Conservation (phyloP, 441 rosid species). For the Jatropha podagrica region DNA sequence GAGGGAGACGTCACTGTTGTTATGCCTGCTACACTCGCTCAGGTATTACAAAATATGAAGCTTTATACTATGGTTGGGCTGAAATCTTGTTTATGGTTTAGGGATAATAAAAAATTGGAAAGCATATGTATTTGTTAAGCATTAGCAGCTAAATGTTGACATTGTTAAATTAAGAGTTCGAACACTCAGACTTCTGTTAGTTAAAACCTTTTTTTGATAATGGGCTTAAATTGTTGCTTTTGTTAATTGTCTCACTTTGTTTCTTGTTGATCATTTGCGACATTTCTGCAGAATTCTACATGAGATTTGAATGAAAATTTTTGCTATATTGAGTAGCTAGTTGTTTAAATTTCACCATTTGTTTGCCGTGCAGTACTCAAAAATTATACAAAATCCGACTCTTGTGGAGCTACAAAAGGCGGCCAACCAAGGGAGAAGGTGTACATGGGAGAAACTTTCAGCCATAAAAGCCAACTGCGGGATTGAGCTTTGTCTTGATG, state of each 20-base stretch:
- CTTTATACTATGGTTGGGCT: not conserved
- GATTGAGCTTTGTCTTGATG: slow-evolving; percentile 94
- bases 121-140: not conserved
- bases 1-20: slow-evolving; percentile 97
- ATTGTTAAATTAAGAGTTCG: not conserved
- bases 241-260: not conserved
- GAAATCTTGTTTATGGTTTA: not conserved
- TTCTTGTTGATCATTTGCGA: not conserved
- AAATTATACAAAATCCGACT: slow-evolving; percentile 84
- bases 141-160: not conserved
- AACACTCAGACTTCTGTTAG: not conserved
- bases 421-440: slow-evolving; percentile 90
- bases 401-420: slow-evolving; percentile 88
- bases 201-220: not conserved
- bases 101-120: not conserved
- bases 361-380: slow-evolving; percentile 57
- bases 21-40: slow-evolving; percentile 94
- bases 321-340: not conserved
- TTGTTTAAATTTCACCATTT: slow-evolving; percentile 5
- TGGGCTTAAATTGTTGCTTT: no score
- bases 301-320: not conserved
- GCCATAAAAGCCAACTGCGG: slow-evolving; percentile 97
- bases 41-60: slow-evolving; percentile 47
- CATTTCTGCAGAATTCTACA: not conserved
- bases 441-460: slow-evolving; percentile 99